Base-by-base conservation (phyloP, 768 basidiomycete species). In the Solioccasus polychromus region DNA sequence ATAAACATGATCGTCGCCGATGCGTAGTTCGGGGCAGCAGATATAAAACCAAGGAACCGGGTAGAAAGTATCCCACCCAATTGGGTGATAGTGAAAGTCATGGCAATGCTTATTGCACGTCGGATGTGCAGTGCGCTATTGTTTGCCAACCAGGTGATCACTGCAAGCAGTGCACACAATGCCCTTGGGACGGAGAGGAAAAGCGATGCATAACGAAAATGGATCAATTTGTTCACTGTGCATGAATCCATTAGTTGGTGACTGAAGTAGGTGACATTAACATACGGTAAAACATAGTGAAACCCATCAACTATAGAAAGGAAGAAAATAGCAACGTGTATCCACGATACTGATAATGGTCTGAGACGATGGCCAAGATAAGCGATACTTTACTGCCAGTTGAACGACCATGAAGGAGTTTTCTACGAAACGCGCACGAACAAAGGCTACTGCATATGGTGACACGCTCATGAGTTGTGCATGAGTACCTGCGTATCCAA, bases 391-490 rank as follows among this genome's bases (percentile, higher is more conserved):
- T 24, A 24, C 20, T 2, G 8, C 8, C 12, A n/a, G 17, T 11
- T 36, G n/a, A 35, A 30, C 19, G 18, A 42, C 28, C 22, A 12
- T 11, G 20, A 19, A 31, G 26, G 32, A 15, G 20, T 48, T 4
- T 19, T 2, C 4, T 29, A 29, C 28, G 2, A 17, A 20, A 31
- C 25, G 54, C 76, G 52, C 26, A 78, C 79, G 47, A 19, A 69
- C 58, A 55, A 77, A 79, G n/a, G 76, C 71, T 5, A 43, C 52
- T 2, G 71, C 75, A 39, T 73, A 80, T 5, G 79, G 80, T 12
- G 72, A 72, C 1, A 84, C 82, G 12, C 75, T 80, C 73, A 82
- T 79, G 1, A 87, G 68, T 54, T 85, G 82, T 3, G 80, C 77
- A n/a, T 68, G 61, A 23, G 71, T 68, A 1, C 75, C 71, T 2